phyloP scores from a whole-genome alignment of 1,284 basidiomycete species.

The Hypsizygus ulmarius region DNA sequence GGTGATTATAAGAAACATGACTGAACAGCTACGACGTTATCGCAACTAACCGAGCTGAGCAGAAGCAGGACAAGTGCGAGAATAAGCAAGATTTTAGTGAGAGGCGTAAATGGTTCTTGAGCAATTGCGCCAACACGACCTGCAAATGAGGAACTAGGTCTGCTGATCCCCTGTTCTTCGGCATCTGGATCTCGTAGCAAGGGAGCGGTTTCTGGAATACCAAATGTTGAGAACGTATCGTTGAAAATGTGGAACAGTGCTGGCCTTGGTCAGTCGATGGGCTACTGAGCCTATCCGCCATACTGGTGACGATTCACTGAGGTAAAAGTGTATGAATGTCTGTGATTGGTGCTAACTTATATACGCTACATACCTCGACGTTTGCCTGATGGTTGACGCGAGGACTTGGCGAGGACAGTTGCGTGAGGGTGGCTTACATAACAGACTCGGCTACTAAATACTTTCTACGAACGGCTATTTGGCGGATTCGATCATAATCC shows the following conservation, averaged over 20 bases:
- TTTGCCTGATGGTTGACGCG: conserved; percentile 8
- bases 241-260: conserved; percentile 8
- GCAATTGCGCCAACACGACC: conserved; percentile 54
- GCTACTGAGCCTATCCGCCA: conserved; percentile 24
- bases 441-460: not conserved
- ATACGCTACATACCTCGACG: not conserved
- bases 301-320: not conserved
- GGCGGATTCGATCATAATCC: conserved; percentile 20
- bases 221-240: not conserved
- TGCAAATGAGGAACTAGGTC: conserved; percentile 37
- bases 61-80: conserved; percentile 78
- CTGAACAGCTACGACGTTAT: not conserved
- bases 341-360: not conserved
- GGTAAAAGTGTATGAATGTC: not conserved
- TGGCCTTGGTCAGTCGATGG: conserved; percentile 43
- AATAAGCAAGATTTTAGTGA: conserved; percentile 81
- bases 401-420: not conserved
- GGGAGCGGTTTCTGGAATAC: conserved; percentile 50
- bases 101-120: conserved; percentile 77
- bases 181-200: conserved; percentile 45
- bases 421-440: conserved; percentile 4
- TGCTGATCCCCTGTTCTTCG: conserved; percentile 24
- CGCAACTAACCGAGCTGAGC: conserved; percentile 56
- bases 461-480: too few species aligned
- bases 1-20: not conserved